Evolutionary conservation across 1,284 basidiomycete species (phyloP), one percentile per base, ranked within the genome.

Genomic region (Rhizoctonia solani): DNA sequence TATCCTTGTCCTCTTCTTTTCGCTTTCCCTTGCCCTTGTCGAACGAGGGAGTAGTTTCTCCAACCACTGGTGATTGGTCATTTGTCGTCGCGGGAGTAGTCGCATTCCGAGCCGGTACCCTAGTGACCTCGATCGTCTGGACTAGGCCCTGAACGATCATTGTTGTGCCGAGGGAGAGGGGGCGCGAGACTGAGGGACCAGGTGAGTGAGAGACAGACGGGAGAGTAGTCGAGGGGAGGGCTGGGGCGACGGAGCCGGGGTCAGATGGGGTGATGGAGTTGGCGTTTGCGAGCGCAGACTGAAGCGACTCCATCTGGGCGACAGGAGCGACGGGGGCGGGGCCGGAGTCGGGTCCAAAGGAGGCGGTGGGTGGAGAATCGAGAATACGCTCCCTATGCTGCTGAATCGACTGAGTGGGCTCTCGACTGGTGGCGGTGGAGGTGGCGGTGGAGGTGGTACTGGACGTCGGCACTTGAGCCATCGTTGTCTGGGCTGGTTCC

Each of bases 321-420:
- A 46, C 70, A 2, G 79, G 78, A 34, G 79, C 77, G 21, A 74
- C 72, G 3, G 70, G 63, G 29, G 68, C 63, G 16, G 82, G 74
- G 16, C 72, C 69, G 11, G 73, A 72, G 27, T 80, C 76, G n/a
- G 82, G 75, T 19, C 84, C 83, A 77, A 90, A 81, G 11, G 79
- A 78, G 5, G 81, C 79, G 4, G 87, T 87, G 11, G 44, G 21
- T 19, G 8, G 9, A 46, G 19, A 9, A 46, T 8, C 37, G 16
- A 39, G 37, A 39, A 39, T 16, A 8, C 37, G 37, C 37, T 39
- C 37, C n/a, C n/a, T n/a, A 39, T 39, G 37, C 37, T 8, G 9
- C 37, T 8, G 37, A 8, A 39, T 8, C 37, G 37, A 39, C 9
- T 39, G 37, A 39, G 9, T 39, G 37, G 37, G 37, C 37, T 8